Evolutionary conservation across 768 basidiomycete genomes (phyloP).

Genomic region (Kwoniella newhampshirensis): DNA sequence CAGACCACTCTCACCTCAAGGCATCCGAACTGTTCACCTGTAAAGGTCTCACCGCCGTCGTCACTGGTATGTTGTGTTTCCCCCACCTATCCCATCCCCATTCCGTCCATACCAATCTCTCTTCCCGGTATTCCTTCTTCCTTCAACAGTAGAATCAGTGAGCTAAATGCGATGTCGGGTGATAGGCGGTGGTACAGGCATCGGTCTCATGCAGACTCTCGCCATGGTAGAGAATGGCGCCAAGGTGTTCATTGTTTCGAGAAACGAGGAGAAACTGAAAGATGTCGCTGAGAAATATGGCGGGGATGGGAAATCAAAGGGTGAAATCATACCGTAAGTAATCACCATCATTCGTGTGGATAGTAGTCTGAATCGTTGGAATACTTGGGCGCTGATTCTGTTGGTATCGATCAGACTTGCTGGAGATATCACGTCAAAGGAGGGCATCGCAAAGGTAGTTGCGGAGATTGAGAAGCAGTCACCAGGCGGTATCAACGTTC

Average conservation of each 20-base stretch:
- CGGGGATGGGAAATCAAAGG: conserved; percentile 29
- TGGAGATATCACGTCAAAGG: conserved; percentile 35
- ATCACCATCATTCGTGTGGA: neutral
- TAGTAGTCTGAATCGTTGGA: neutral
- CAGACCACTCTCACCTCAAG: conserved; percentile 34
- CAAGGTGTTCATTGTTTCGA: conserved; percentile 35
- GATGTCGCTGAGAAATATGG: conserved; percentile 41
- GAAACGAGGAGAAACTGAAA: conserved; percentile 37
- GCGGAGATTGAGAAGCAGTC: conserved; percentile 29
- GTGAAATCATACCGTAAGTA: conserved; percentile 38
- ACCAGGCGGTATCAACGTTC: conserved; percentile 35
- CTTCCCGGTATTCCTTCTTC: too few species aligned
- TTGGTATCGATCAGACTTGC: conserved; percentile 12
- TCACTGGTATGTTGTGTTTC: conserved; percentile 26
- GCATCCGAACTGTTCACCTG: conserved; percentile 37
- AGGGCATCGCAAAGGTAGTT: conserved; percentile 27
- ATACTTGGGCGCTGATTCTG: too few species aligned
- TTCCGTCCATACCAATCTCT: too few species aligned
- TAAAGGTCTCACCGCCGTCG: conserved; percentile 39
- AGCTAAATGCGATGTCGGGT: too few species aligned
- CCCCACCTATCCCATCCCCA: too few species aligned
- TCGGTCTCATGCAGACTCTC: conserved; percentile 43
- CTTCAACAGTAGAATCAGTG: too few species aligned
- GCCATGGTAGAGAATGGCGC: conserved; percentile 39
- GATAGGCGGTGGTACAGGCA: conserved; percentile 30